Evolutionary conservation across 2,329 filamentous ascomycete genomes (phyloP), one percentile per base, ranked within the genome.

Genomic region (Cadophora luteo-olivacea): DNA sequence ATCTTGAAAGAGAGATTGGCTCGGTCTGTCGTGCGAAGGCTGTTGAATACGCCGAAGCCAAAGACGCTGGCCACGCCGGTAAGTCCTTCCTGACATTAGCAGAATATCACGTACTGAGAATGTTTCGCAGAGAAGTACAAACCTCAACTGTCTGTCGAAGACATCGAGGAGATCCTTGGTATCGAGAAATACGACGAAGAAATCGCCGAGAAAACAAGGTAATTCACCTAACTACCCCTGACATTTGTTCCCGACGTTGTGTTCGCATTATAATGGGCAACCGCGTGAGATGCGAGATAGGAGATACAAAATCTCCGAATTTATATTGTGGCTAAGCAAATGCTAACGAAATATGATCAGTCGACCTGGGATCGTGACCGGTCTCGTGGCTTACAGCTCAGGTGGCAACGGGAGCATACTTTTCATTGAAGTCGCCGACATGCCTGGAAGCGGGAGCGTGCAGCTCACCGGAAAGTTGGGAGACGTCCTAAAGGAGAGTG

Each of bases 361-460:
- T 73, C 89, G 94, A 22, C 95, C 96, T 1, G 96, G 96, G 67
- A 92, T 99, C 67, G 95, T 99, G 48, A 99, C 96, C 0, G 96
- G 96, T 16, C 89, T 99, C 38, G 96, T 99, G 19, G 96, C 96
- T 9, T 99, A 97, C 82, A 93, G 91, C 77, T 92, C 91, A 4
- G 95, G 96, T 61, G 94, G 94, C 60, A 95, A 97, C 79, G 96
- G 96, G 71, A 94, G 92, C 77, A 99, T 99, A 76, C 86, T 99
- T 66, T 99, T 99, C 84, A 99, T 99, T 75, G 96, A 99, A 81
- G 93, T 97, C 55, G 93, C 95, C 12, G 94, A 97, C 78, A 98
- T 98, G 94, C 96, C 96, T 0, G 96, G 96, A 54, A 91, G 88
- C 67, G 96, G 96, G 41, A 90, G 91, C 64, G 93, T 99, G 45